Base-by-base conservation (phyloP, 75 land plant genomes). In the Picea glauca region DNA sequence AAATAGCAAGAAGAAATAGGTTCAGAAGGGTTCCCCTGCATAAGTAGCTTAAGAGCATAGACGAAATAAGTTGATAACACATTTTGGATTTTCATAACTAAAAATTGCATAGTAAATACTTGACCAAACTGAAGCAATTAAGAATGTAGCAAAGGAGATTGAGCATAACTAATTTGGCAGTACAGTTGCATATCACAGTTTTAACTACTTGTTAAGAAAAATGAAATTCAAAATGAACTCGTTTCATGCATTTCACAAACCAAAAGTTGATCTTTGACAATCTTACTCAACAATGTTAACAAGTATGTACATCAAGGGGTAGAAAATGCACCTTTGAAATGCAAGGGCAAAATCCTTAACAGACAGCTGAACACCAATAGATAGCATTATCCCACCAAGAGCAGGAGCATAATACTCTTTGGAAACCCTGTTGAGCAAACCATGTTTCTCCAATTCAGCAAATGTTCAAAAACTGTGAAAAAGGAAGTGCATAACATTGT, bases 321-420 rank as follows among this genome's bases (percentile, higher is more conserved):
- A 30, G 33, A 73, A 13, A 33, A 63, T 58, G 23, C 21, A 94
- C 99, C 99, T 96, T 78, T 89, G 81, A 58, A 96, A 82, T 21
- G 91, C 95, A 70, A 96, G 87, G 31, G 95, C 91, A 82, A 96
- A 96, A 84, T 96, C 99, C 72, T 90, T 82, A 77, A 96, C 21
- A 32, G 99, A 94, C 57, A 96, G 92, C 75, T 81, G 92, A 62
- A 96, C 89, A 31, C 99, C 99, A 80, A 96, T 94, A 0, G 99
- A 96, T 58, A 96, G 85, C 99, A 96, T 96, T 68, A 96, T 96
- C 30, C 99, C 99, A 60, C 99, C 99, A 78, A 96, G 95, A 61
- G 95, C 93, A 73, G 99, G 98, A 38, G 99, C 99, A 90, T 96
- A 96, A 54, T 92, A 80, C 70, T 96, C 99, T 83, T 90, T 94